These are phyloP conservation scores for Mortierella sp. DNA, from an alignment of 371 early-diverging fungal genomes.

Conservation along the genomic window DNA sequence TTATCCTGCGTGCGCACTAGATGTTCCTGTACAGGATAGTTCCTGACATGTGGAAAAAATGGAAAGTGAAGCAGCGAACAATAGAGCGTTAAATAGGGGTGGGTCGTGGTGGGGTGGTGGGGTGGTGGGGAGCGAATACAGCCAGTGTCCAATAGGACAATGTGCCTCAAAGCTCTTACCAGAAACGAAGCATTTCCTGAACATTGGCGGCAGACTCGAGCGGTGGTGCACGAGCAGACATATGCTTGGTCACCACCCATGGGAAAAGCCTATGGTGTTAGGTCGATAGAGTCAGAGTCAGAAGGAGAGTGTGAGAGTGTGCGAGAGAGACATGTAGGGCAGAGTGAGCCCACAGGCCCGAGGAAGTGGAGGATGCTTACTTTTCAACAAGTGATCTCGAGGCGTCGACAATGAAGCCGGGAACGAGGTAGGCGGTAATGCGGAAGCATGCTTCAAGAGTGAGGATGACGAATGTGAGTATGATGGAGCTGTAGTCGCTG, in stretches of 20 bases:
- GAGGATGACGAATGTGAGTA: slow-evolving; percentile 74
- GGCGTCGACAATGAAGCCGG: slow-evolving; percentile 60
- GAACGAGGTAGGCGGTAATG: slow-evolving; percentile 71
- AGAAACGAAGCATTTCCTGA: slow-evolving; percentile 74
- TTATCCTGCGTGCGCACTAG: slow-evolving; percentile 89
- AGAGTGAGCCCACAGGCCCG: background rate
- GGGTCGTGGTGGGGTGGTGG: slow-evolving; percentile 6
- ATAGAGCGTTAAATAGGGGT: background rate
- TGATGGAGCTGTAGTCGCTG: slow-evolving; percentile 62
- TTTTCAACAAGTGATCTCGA: slow-evolving; percentile 57
- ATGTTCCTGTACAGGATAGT: slow-evolving; percentile 87
- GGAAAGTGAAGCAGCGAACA: background rate
- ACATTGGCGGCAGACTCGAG: slow-evolving; percentile 69
- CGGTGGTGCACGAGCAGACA: slow-evolving; percentile 65
- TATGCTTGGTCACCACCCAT: slow-evolving; percentile 61
- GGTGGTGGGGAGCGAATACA: slow-evolving; percentile 3
- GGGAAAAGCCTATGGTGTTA: slow-evolving; percentile 54
- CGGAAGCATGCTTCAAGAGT: slow-evolving; percentile 74
- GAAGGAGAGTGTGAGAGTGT: background rate
- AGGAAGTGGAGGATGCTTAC: slow-evolving; percentile 25
- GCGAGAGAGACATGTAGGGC: background rate
- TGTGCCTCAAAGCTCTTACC: slow-evolving; percentile 53
- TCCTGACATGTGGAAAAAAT: slow-evolving; percentile 54
- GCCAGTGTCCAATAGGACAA: background rate
- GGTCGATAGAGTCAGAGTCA: background rate